Conservation (phyloP, 2,329 filamentous ascomycete species). For the Clonostachys sp. region DNA sequence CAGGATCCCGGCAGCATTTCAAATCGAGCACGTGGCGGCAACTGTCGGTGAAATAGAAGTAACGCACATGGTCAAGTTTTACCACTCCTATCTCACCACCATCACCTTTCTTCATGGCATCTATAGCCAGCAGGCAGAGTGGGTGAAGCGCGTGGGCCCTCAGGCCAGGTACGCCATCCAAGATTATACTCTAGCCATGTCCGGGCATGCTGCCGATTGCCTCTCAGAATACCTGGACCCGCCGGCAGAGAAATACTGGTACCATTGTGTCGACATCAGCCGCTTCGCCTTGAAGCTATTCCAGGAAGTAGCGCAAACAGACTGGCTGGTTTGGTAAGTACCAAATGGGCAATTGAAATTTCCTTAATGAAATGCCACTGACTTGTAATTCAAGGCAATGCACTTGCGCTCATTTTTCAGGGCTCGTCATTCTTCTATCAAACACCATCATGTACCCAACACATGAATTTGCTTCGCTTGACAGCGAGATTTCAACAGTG, state of each 20-base stretch:
- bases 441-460: slow-evolving; percentile 21
- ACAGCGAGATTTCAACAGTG: too few species aligned
- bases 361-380: background rate
- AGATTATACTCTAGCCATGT: slow-evolving; percentile 6
- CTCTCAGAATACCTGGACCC: slow-evolving; percentile 5
- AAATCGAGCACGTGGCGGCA: slow-evolving; percentile 21
- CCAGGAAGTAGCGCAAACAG: slow-evolving; percentile 16
- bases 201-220: background rate
- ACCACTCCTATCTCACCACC: slow-evolving; percentile 27
- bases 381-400: background rate
- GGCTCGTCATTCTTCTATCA: slow-evolving; percentile 23
- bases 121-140: slow-evolving; percentile 28
- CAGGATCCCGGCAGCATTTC: slow-evolving; percentile 22
- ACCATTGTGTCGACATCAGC: slow-evolving; percentile 21
- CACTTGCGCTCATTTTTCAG: slow-evolving; percentile 20
- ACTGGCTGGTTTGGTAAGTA: slow-evolving; percentile 23
- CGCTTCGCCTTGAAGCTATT: slow-evolving; percentile 25
- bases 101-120: slow-evolving; percentile 30
- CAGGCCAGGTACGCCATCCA: slow-evolving; percentile 16
- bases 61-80: slow-evolving; percentile 27
- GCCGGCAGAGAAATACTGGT: slow-evolving; percentile 21
- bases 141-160: slow-evolving; percentile 24
- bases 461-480: background rate
- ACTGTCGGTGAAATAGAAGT: slow-evolving; percentile 5
- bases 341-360: background rate